phyloP scores from a whole-genome alignment of 768 basidiomycete genomes.

The Mycena pura region DNA sequence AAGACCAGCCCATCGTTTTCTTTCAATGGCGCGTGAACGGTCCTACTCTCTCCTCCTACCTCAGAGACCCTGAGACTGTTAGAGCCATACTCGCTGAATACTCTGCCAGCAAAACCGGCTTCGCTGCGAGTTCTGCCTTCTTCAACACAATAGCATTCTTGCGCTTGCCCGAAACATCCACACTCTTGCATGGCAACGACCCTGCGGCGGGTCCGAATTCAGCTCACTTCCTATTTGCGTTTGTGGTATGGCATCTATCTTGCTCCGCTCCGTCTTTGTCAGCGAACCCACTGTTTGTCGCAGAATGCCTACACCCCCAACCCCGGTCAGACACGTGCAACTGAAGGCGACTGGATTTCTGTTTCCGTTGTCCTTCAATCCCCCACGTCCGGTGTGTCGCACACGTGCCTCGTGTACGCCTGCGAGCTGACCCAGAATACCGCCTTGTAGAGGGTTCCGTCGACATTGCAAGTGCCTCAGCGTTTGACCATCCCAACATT shows the following conservation, averaged over 20 bases:
- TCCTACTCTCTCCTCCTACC: background rate
- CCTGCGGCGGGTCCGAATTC: conserved; percentile 12
- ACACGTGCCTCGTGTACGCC: too few species aligned
- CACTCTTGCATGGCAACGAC: background rate
- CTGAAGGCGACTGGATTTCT: conserved; percentile 10
- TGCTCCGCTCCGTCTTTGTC: background rate
- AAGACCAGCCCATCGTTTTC: background rate
- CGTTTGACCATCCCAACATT: too few species aligned
- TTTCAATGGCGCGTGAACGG: background rate
- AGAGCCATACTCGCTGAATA: background rate
- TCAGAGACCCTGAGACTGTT: background rate
- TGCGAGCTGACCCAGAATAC: too few species aligned
- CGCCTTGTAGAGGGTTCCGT: too few species aligned
- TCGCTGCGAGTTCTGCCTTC: conserved; percentile 1
- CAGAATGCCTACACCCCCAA: conserved; percentile 8
- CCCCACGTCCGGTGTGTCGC: conserved; percentile 17
- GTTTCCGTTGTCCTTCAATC: background rate
- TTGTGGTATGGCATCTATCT: background rate
- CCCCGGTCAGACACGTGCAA: background rate
- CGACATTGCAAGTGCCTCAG: too few species aligned
- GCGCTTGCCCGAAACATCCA: background rate
- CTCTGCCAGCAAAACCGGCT: background rate
- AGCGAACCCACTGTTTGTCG: background rate
- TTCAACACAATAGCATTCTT: conserved; percentile 17
- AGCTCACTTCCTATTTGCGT: conserved; percentile 8